Percentiles rank a stretch among this genome's conserved stretches.
These are phyloP conservation scores for Kuraishia borneana DNA, from an alignment of 805 yeast genomes.

Conservation along the genomic window DNA sequence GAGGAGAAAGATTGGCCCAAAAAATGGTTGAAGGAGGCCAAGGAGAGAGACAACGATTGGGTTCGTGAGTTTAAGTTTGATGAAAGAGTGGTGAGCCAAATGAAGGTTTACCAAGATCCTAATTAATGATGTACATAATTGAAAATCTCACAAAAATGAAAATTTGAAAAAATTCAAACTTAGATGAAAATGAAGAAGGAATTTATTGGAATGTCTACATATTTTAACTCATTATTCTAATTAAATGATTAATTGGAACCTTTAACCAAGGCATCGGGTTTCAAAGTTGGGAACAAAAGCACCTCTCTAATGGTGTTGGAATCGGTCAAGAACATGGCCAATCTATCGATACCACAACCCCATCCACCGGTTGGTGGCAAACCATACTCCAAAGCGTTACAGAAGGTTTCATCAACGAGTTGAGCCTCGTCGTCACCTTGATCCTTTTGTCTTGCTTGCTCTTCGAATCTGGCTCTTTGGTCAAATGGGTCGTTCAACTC, in stretches of 20 bases:
- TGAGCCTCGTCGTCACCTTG: slow-evolving; percentile 99
- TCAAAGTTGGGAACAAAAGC: slow-evolving; percentile 94
- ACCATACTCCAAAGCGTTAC: slow-evolving; percentile 96
- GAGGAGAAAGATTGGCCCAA: slow-evolving; percentile 87
- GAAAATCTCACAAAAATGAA: too few species aligned
- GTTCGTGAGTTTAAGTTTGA: slow-evolving; percentile 63
- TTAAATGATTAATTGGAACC: slow-evolving; percentile 20
- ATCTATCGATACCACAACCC: slow-evolving; percentile 99
- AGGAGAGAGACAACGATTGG: slow-evolving; percentile 78
- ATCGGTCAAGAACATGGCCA: slow-evolving; percentile 96
- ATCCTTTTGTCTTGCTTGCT: slow-evolving; percentile 96
- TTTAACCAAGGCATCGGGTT: slow-evolving; percentile 60
- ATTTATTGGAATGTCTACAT: too few species aligned
- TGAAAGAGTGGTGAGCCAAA: slow-evolving; percentile 43
- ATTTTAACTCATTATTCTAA: too few species aligned
- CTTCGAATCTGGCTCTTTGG: slow-evolving; percentile 95
- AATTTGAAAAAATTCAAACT: too few species aligned
- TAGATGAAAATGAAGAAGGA: too few species aligned
- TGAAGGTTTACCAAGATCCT: slow-evolving; percentile 36
- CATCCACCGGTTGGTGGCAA: slow-evolving; percentile 99
- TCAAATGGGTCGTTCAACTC: slow-evolving; percentile 99
- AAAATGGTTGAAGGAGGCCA: slow-evolving; percentile 73
- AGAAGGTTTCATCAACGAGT: slow-evolving; percentile 90
- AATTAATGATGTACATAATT: too few species aligned
- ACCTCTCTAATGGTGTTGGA: slow-evolving; percentile 97